Evolutionary conservation across 2,329 filamentous ascomycete genomes (phyloP).

Genomic region (Reticulascus tulasneorum): DNA sequence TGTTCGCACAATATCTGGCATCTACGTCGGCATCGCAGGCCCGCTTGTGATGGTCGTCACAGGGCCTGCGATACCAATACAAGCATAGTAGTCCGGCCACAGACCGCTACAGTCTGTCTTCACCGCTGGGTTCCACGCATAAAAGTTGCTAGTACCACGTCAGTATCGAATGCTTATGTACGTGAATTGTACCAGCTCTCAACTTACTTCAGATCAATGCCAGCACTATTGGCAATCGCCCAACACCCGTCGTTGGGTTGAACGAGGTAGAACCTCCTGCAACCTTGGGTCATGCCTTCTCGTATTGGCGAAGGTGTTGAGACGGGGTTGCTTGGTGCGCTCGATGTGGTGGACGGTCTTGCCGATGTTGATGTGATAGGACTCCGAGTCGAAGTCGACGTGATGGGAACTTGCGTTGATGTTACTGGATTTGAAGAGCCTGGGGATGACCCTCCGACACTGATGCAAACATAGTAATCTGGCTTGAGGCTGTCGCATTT

Average conservation of each 20-base stretch:
- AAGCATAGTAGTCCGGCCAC: not conserved
- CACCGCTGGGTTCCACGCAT: not conserved
- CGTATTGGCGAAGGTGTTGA: not conserved
- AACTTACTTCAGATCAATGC: too few species aligned
- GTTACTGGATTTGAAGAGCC: not conserved
- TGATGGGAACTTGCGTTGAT: not conserved
- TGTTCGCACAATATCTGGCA: too few species aligned
- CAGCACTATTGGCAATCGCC: constrained; percentile 1
- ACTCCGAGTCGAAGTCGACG: not conserved
- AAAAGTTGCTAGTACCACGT: too few species aligned
- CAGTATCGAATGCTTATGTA: too few species aligned
- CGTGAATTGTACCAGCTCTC: too few species aligned
- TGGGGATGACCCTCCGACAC: not conserved
- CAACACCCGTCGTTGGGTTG: constrained; percentile 5
- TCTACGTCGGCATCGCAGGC: too few species aligned
- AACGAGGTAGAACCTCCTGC: not conserved
- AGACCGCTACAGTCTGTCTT: not conserved
- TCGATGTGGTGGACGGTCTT: too few species aligned
- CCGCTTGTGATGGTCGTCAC: too few species aligned
- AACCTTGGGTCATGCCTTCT: not conserved
- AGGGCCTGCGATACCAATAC: not conserved
- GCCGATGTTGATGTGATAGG: not conserved
- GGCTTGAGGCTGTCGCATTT: not conserved
- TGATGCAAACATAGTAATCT: constrained; percentile 2
- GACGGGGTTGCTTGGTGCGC: not conserved